A percentile compares a stretch with the other conserved stretches of the same genome.
Evolutionary conservation across 345 rosid genomes (phyloP).

Genomic region (Anastatica hierochuntica): DNA sequence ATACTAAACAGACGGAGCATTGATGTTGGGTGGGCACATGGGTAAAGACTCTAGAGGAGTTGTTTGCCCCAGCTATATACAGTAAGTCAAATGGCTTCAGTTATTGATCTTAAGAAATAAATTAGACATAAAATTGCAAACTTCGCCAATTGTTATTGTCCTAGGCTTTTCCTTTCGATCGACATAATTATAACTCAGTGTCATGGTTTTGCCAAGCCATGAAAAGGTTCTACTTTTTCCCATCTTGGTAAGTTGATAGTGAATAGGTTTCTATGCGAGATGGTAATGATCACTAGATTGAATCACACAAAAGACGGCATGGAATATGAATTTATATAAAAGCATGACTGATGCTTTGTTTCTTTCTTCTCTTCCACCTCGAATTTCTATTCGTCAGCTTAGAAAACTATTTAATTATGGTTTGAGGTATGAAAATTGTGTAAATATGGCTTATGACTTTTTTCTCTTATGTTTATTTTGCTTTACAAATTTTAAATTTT

Average conservation of each 20-base stretch:
- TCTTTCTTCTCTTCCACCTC: slow-evolving; percentile 90
- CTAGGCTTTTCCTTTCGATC: too few relatives aligned
- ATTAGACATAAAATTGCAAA: not conserved
- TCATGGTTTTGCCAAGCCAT: too few relatives aligned
- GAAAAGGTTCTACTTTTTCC: too few relatives aligned
- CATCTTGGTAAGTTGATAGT: too few relatives aligned
- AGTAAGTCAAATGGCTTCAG: slow-evolving; percentile 35
- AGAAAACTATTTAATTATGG: not conserved
- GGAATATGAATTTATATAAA: slow-evolving; percentile 91
- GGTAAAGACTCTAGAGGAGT: slow-evolving; percentile 81
- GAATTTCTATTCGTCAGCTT: slow-evolving; percentile 67
- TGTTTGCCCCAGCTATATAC: slow-evolving; percentile 77
- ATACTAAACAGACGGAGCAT: slow-evolving; percentile 61
- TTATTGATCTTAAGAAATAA: not conserved
- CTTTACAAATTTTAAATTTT: too few relatives aligned
- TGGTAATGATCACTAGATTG: slow-evolving; percentile 81
- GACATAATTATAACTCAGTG: too few relatives aligned
- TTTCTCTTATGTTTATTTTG: too few relatives aligned
- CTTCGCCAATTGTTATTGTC: too few relatives aligned
- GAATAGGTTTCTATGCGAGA: too few relatives aligned
- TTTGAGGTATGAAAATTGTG: slow-evolving; percentile 8
- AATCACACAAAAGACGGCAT: slow-evolving; percentile 83
- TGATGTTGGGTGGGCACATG: slow-evolving; percentile 90
- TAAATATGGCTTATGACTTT: too few relatives aligned
- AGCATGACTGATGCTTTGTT: slow-evolving; percentile 90